Evolutionary conservation across 495 filamentous ascomycete species (phyloP).

Genomic region (Penicillium mononematosum): DNA sequence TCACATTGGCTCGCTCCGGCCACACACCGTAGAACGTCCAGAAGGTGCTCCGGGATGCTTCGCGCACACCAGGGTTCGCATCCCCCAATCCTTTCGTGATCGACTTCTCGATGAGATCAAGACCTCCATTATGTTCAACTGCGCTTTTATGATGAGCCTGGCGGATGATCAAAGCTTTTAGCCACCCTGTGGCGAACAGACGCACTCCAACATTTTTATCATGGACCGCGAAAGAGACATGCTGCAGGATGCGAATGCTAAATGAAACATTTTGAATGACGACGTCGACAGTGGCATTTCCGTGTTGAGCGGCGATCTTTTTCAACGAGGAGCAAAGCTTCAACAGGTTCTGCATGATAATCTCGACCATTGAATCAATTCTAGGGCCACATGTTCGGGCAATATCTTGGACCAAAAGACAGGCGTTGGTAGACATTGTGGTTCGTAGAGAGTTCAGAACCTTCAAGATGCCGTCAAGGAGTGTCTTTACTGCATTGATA

Average conservation of each 20-base stretch:
- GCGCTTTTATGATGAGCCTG: slow-evolving; percentile 76
- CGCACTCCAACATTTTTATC: slow-evolving; percentile 91
- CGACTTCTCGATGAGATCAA: slow-evolving; percentile 81
- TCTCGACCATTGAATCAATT: slow-evolving; percentile 86
- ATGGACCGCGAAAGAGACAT: slow-evolving; percentile 72
- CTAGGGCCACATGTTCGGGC: slow-evolving; percentile 71
- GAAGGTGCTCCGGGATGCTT: slow-evolving; percentile 77
- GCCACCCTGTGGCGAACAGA: slow-evolving; percentile 75
- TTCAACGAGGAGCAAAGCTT: slow-evolving; percentile 86
- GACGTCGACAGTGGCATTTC: slow-evolving; percentile 69
- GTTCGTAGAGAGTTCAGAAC: slow-evolving; percentile 82
- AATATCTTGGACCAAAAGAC: slow-evolving; percentile 81
- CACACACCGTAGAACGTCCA: slow-evolving; percentile 78
- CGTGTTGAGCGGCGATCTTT: slow-evolving; percentile 80
- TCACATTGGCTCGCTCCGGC: slow-evolving; percentile 71
- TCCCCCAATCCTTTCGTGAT: slow-evolving; percentile 84
- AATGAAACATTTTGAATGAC: slow-evolving; percentile 78
- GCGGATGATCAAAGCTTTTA: slow-evolving; percentile 75
- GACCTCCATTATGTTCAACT: slow-evolving; percentile 76
- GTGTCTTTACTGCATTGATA: slow-evolving; percentile 62
- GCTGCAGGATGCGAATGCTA: slow-evolving; percentile 74
- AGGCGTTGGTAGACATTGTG: slow-evolving; percentile 81
- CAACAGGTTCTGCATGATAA: slow-evolving; percentile 83
- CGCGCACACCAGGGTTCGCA: slow-evolving; percentile 81
- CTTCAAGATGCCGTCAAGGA: slow-evolving; percentile 89